Conservation (phyloP, 169 alveolate genomes). For the Perkinsus olseni region DNA sequence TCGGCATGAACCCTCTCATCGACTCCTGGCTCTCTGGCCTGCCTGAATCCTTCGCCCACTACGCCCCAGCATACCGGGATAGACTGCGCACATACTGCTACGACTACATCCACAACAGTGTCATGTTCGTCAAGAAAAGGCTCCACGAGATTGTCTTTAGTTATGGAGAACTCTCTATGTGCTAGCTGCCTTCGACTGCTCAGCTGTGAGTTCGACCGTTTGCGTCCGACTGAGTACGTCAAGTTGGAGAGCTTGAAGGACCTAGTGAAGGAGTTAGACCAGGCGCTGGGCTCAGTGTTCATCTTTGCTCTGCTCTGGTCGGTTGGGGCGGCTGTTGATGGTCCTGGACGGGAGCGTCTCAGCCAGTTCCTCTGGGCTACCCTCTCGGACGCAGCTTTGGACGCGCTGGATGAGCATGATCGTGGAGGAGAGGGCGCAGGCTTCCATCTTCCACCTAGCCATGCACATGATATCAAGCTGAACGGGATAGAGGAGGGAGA, state of each 20-base stretch:
- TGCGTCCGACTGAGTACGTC: not conserved
- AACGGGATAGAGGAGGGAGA: slow-evolving; percentile 29
- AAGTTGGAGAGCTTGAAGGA: not conserved
- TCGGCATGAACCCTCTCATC: slow-evolving; percentile 58
- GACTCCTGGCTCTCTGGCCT: slow-evolving; percentile 49
- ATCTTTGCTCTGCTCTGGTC: slow-evolving; percentile 18
- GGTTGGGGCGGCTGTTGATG: slow-evolving; percentile 15
- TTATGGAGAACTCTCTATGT: not conserved
- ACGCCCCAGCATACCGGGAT: not conserved
- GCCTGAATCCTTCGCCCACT: not conserved
- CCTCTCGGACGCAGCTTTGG: not conserved
- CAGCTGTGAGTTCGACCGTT: not conserved
- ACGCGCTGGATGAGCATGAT: not conserved
- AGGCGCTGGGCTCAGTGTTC: slow-evolving; percentile 10
- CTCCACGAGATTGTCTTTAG: not conserved
- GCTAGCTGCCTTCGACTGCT: not conserved
- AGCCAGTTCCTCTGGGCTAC: not conserved
- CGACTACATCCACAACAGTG: not conserved
- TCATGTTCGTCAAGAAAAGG: not conserved
- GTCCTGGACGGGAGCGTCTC: not conserved
- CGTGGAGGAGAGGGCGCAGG: not conserved
- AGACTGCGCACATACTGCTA: not conserved
- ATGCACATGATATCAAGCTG: not conserved
- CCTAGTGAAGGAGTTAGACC: slow-evolving; percentile 20
- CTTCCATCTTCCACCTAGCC: not conserved